Evolutionary conservation across 345 rosid genomes (phyloP).

Genomic region (Corymbia maculata): DNA sequence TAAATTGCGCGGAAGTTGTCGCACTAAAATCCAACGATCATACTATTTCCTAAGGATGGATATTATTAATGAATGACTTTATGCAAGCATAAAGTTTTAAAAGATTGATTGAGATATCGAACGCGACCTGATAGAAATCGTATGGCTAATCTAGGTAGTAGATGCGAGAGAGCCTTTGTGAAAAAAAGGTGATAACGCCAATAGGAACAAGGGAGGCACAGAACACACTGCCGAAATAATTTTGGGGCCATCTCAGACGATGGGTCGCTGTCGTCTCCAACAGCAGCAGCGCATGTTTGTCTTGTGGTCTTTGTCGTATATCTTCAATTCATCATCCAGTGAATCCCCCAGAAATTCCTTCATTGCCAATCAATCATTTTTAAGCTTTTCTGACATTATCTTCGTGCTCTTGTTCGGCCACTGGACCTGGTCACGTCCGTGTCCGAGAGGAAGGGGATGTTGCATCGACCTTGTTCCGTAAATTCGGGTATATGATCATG

Average conservation of each 20-base stretch:
- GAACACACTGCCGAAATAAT: not conserved
- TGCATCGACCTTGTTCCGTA: not conserved
- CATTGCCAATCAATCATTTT: not conserved
- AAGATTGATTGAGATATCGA: not conserved
- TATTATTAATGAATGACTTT: not conserved
- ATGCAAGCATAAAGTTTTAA: not conserved
- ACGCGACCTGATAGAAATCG: not conserved
- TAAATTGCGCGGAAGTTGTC: not conserved
- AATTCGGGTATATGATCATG: not conserved
- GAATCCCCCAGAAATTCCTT: not conserved
- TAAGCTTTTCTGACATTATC: not conserved
- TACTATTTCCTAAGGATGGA: not conserved
- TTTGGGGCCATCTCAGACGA: not conserved
- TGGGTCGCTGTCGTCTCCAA: not conserved
- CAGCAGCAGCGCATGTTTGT: not conserved
- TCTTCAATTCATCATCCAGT: not conserved
- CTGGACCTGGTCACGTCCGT: not conserved
- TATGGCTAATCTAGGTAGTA: not conserved
- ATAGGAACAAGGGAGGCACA: not conserved
- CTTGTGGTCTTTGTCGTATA: not conserved
- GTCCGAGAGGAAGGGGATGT: not conserved
- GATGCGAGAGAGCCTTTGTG: not conserved
- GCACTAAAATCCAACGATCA: not conserved
- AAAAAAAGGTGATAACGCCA: not conserved
- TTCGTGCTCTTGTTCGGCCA: not conserved